Base-by-base conservation (phyloP, 306 rosid genomes). In the Citrullus colocynthis region DNA sequence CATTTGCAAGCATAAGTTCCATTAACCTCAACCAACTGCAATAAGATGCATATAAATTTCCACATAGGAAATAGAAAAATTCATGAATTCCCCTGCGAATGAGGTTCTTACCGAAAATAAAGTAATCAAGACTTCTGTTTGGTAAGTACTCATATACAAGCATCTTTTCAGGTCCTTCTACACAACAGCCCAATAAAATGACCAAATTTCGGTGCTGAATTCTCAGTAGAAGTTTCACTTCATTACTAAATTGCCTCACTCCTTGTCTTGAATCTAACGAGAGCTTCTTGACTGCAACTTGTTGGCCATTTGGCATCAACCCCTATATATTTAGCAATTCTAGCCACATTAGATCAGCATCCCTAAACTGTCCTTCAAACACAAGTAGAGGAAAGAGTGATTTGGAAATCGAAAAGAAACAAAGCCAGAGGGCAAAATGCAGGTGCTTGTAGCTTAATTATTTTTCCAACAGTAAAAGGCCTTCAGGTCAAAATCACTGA, bases 151-250 rank as follows among this genome's bases (percentile, higher is more conserved):
- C 97, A 44, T 93, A 93, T 20, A 93, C 93, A 80, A 93, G 96
- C 97, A 93, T 93, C 86, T 93, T 93, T 81, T 93, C 97, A 21
- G 96, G 93, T 58, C 96, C 98, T 88, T 93, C 96, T 15, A 87
- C 87, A 79, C 97, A 93, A 52, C 98, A 93, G 34, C 98, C 98
- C 18, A 88, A 61, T 63, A 93, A 82, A 5, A 65, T 86, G 51
- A 93, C 96, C 86, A 93, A 81, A 83, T 93, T 91, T 81, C 83
- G 88, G 85, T 93, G 98, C 88, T 93, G 98, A 82, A 88, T 78
- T 85, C 71, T 90, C 9, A 91, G 89, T 74, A 93, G 80, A 81
- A 93, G 85, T 79, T 81, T 85, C 78, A 91, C 93, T 85, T 93
- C 98, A 75, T 93, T 93, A 24, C 89, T 91, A 80, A 93, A 93